phyloP scores from a whole-genome alignment of 495 filamentous ascomycete genomes.

The Physcia stellaris region DNA sequence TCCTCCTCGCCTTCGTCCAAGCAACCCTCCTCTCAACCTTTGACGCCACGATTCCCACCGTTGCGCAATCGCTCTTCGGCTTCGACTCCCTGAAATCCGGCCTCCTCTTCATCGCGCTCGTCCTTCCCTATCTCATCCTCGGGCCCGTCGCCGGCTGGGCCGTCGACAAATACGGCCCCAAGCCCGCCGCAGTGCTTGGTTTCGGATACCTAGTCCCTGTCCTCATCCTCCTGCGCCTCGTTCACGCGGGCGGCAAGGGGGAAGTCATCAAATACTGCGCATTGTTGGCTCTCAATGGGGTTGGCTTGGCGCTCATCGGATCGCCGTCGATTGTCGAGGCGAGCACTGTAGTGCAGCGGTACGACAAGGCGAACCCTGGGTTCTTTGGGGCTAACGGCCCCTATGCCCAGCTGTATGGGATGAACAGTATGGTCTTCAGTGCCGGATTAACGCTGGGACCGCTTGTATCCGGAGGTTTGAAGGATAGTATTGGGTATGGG shows the following conservation, averaged over 20 bases:
- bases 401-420: conserved; percentile 44
- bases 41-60: conserved; percentile 43
- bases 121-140: conserved; percentile 31
- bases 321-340: conserved; percentile 30
- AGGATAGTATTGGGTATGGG: conserved; percentile 37
- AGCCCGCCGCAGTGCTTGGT: conserved; percentile 30
- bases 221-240: conserved; percentile 35
- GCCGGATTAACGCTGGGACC: conserved; percentile 38
- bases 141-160: conserved; percentile 38
- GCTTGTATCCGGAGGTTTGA: conserved; percentile 30
- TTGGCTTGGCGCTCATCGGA: conserved; percentile 34
- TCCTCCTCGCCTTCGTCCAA: conserved; percentile 35
- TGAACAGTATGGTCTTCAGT: conserved; percentile 39
- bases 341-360: conserved; percentile 20
- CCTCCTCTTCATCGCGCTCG: conserved; percentile 38
- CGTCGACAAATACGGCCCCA: conserved; percentile 37
- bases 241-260: conserved; percentile 19
- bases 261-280: conserved; percentile 30
- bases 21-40: conserved; percentile 34
- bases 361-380: conserved; percentile 25
- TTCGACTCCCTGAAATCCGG: conserved; percentile 40
- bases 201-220: conserved; percentile 33
- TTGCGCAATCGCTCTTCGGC: conserved; percentile 33
- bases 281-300: conserved; percentile 33
- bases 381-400: conserved; percentile 34